Conservation (phyloP, 192 early-diverging fungal genomes). For the Anaeromyces robustus region DNA sequence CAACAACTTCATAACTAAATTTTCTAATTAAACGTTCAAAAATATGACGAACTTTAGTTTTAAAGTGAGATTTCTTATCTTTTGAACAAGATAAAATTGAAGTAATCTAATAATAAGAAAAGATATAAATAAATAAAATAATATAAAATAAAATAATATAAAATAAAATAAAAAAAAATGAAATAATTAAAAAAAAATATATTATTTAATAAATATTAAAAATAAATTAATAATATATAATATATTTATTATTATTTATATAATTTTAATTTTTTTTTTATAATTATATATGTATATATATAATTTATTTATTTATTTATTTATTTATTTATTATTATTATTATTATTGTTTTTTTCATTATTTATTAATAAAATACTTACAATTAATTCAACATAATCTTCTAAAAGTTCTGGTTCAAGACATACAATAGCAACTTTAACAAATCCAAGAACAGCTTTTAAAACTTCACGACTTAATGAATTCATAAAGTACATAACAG, state of each 20-base stretch:
- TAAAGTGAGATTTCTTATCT: constrained; percentile 78
- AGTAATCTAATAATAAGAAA: constrained; percentile 13
- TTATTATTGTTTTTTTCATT: no score
- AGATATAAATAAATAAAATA: constrained; percentile 5
- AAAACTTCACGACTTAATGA: constrained; percentile 79
- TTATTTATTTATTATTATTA: no score
- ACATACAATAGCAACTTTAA: constrained; percentile 76
- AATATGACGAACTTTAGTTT: constrained; percentile 78
- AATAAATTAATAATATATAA: no score
- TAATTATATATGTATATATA: no score
- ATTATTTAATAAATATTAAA: no score
- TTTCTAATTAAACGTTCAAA: constrained; percentile 79
- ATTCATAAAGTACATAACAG: constrained; percentile 64
- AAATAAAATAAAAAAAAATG: no score
- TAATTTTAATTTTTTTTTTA: no score
- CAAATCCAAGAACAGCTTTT: constrained; percentile 76
- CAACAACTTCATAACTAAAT: constrained; percentile 67
- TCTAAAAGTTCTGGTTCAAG: constrained; percentile 55
- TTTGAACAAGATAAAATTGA: constrained; percentile 67
- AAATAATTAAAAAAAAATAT: no score
- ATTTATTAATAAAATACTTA: no score
- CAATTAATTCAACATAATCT: constrained; percentile 55
- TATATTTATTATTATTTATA: no score
- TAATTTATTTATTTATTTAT: no score
- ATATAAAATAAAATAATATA: neutral